phyloP scores from a whole-genome alignment of 2,329 filamentous ascomycete genomes.

The Fusarium subglutinans region DNA sequence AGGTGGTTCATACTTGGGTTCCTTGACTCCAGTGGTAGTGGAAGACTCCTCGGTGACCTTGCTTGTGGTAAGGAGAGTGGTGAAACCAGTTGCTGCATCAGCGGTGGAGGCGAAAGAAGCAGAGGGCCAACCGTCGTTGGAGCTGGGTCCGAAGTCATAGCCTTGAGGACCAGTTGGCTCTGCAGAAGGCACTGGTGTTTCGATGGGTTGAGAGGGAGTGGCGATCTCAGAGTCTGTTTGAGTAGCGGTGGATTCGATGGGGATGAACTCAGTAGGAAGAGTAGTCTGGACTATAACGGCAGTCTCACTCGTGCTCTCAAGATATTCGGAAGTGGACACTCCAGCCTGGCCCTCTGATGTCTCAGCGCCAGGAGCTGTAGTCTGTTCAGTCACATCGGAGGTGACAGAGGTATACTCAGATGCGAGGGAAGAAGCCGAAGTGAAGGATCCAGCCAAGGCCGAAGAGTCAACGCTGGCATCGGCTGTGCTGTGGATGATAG shows the following conservation, averaged over 20 bases:
- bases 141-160: slow-evolving; percentile 26
- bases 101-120: slow-evolving; percentile 16
- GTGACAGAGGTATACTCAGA: not conserved
- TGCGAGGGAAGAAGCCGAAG: not conserved
- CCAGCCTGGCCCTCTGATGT: not conserved
- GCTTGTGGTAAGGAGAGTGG: slow-evolving; percentile 40
- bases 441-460: slow-evolving; percentile 7
- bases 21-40: not conserved
- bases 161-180: slow-evolving; percentile 11
- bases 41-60: slow-evolving; percentile 13
- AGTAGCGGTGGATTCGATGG: not conserved
- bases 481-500: slow-evolving; percentile 12
- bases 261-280: not conserved
- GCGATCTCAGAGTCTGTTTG: not conserved
- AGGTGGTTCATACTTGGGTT: slow-evolving; percentile 32
- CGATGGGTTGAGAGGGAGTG: not conserved
- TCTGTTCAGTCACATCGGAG: not conserved
- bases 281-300: not conserved
- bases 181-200: not conserved
- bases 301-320: not conserved
- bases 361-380: not conserved
- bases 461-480: slow-evolving; percentile 13
- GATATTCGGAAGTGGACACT: not conserved
- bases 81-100: slow-evolving; percentile 19
- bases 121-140: slow-evolving; percentile 13